Evolutionary conservation across 768 basidiomycete genomes (phyloP), one percentile per base, ranked within the genome.

Genomic region (Gymnopilus dilepis): DNA sequence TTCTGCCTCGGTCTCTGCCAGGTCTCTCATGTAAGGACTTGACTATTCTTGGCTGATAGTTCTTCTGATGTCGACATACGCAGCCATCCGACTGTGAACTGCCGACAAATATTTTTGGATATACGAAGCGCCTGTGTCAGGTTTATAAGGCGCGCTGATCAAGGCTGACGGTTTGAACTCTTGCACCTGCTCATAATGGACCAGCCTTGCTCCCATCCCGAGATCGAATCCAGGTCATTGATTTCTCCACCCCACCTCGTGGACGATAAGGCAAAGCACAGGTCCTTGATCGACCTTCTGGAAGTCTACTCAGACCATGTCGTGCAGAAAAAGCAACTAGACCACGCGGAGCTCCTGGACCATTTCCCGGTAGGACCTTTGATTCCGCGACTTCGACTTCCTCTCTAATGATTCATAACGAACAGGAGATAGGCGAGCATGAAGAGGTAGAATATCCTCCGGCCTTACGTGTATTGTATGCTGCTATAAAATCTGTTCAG

Each of bases 151-250:
- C n/a, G n/a, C n/a, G n/a, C n/a, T n/a, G n/a, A n/a, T n/a, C n/a
- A n/a, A n/a, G n/a, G n/a, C n/a, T n/a, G n/a, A n/a, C n/a, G n/a
- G n/a, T n/a, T n/a, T n/a, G n/a, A n/a, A n/a, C n/a, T n/a, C n/a
- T n/a, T n/a, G n/a, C n/a, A n/a, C n/a, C n/a, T n/a, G n/a, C n/a
- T n/a, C 22, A 28, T 17, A 19, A 26, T 22, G 1, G 34, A 21
- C 21, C 13, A 40, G 22, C 38, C 40, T 15, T 54, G 37, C 52
- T 54, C 52, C 15, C 52, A 54, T 15, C 52, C 52, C 17, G 52
- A 54, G 40, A 54, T 54, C 38, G 52, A 54, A 22, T 54, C 52
- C 11, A 38, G 52, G 24, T 40, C 52, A 17, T 38, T 40, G 8
- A 21, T 54, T 17, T 26, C 52, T 17, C 17, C 15, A 13, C 7